Evolutionary conservation across 805 yeast species (phyloP), one percentile per base, ranked within the genome.

Genomic region (Saccharomycopsis oosterbeekiorum): DNA sequence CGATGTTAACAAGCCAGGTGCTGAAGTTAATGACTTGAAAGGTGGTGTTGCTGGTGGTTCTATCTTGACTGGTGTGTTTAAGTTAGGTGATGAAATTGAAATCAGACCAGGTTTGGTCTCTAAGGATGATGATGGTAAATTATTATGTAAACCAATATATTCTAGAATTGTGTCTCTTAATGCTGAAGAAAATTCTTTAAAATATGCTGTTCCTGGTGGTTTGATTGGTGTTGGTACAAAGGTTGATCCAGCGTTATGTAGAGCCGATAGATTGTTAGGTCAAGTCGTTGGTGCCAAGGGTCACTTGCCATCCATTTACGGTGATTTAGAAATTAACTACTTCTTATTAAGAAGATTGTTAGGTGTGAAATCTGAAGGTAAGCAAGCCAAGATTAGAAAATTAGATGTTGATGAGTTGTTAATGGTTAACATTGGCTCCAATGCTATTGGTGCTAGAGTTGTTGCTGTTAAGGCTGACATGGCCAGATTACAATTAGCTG

Each of bases 1-100:
- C 74, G 99, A 94, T 76, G 99, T 94, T 67, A 94, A 94, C 80
- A 92, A 90, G 77, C 99, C 99, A 64, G 99, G 99, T 79, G 85
- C 97, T 54, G 97, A 92, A 76, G 89, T 96, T 68, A 92, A 88
- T 67, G 98, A 93, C 70, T 83, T 94, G 74, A 92, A 92, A 78
- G 99, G 99, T 71, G 99, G 99, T 85, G 98, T 94, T 73, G 99
- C 99, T 55, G 99, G 99, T 80, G 99, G 99, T 68, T 90, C 97
- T 59, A 93, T 94, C 70, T 81, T 94, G 72, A 90, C 85, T 64
- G 99, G 99, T 83, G 99, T 94, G 57, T 89, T 94, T 80, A 87
- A 89, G 74, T 81, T 94, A 66, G 98, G 97, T 65, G 99, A 94
- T 73, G 98, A 94, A 80, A 93, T 94, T 71, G 99, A 94, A 79